phyloP scores from a whole-genome alignment of 495 filamentous ascomycete species.

The Amniculicola lignicola region DNA sequence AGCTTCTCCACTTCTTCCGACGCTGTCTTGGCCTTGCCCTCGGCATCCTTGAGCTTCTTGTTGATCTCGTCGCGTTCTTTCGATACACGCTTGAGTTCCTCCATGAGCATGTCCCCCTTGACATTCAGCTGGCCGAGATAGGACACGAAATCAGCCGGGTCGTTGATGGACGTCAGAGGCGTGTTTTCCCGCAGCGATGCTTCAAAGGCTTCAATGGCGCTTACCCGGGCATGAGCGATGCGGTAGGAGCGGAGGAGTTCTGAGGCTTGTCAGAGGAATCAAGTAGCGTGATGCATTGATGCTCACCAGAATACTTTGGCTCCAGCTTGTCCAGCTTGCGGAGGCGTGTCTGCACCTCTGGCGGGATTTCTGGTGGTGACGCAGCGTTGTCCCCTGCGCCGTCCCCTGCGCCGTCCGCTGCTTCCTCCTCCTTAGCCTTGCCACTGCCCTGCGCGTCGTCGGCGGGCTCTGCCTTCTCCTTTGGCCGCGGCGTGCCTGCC shows the following conservation, averaged over 20 bases:
- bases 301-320: conserved; percentile 73
- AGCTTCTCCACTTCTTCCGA: conserved; percentile 52
- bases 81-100: conserved; percentile 85
- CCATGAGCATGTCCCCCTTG: conserved; percentile 84
- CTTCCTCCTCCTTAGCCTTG: conserved; percentile 31
- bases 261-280: conserved; percentile 37
- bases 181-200: conserved; percentile 85
- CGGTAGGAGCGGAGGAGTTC: conserved; percentile 90
- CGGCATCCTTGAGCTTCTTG: conserved; percentile 66
- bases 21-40: conserved; percentile 60
- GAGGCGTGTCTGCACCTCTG: conserved; percentile 67
- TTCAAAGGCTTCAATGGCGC: conserved; percentile 89
- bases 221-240: conserved; percentile 78
- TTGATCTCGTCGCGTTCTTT: conserved; percentile 77
- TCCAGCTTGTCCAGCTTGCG: conserved; percentile 84
- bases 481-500: conserved; percentile 50
- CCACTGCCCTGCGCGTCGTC: conserved; percentile 9
- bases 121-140: conserved; percentile 88
- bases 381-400: conserved; percentile 36
- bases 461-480: conserved; percentile 25
- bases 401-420: conserved; percentile 34
- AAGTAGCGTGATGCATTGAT: not conserved
- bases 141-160: conserved; percentile 81
- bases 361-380: conserved; percentile 60
- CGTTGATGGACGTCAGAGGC: conserved; percentile 79